A percentile compares a stretch with the other conserved stretches of the same genome.
Conservation (phyloP, 352 stramenopile species). For the Phytopythium litorale region DNA sequence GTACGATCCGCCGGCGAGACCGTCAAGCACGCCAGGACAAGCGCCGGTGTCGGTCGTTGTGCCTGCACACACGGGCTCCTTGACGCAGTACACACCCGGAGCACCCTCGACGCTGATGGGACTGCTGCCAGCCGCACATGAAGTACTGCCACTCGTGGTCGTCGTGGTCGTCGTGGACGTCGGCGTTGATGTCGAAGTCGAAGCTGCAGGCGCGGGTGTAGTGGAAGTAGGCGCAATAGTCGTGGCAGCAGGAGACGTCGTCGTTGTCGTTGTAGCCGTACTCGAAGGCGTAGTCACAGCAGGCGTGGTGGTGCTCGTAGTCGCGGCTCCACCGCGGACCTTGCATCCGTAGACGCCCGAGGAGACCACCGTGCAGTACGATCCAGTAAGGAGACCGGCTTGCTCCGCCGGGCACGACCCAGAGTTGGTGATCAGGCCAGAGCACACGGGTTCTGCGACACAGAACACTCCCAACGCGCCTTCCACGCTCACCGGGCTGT, state of each 20-base stretch:
- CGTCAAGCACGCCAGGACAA: constrained; percentile 6
- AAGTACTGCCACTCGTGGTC: background rate
- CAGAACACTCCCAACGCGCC: constrained; percentile 19
- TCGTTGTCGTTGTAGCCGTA: background rate
- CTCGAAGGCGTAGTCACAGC: background rate
- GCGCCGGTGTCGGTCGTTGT: background rate
- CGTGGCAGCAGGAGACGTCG: background rate
- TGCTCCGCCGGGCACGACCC: constrained; percentile 24
- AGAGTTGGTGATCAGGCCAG: constrained; percentile 26
- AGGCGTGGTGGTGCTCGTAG: background rate
- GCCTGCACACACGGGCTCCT: constrained; percentile 4
- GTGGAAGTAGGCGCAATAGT: background rate
- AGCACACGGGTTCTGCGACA: constrained; percentile 16
- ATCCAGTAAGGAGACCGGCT: constrained; percentile 20
- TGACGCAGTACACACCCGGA: constrained; percentile 2
- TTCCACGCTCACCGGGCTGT: constrained; percentile 25
- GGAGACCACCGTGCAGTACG: constrained; percentile 23
- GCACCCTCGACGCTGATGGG: constrained; percentile 10
- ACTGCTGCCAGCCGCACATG: background rate
- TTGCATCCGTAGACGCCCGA: constrained; percentile 31
- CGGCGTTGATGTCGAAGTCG: background rate
- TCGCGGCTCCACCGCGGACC: background rate
- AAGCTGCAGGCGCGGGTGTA: background rate
- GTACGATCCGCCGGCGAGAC: constrained; percentile 6
- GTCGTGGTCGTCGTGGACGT: background rate